Conservation (phyloP, 2,329 filamentous ascomycete genomes). For the Arthrinium puccinioides region DNA sequence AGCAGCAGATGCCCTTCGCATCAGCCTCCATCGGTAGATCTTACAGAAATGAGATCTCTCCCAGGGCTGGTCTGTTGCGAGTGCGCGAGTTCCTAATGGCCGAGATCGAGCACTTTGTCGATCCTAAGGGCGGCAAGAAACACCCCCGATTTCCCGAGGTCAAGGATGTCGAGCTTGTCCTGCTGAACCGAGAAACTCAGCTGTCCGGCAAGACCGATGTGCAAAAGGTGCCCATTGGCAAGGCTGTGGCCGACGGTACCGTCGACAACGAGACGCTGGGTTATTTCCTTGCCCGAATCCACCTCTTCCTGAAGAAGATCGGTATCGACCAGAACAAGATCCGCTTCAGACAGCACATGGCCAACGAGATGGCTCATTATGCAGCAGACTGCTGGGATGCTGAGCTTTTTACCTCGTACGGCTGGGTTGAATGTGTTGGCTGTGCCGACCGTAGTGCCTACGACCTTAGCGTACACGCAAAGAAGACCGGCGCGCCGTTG, state of each 20-base stretch:
- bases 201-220: constrained; percentile 75
- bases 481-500: constrained; percentile 82
- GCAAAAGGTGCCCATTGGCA: constrained; percentile 68
- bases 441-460: constrained; percentile 95
- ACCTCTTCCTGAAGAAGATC: constrained; percentile 81
- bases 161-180: constrained; percentile 71
- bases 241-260: constrained; percentile 73
- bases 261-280: constrained; percentile 97
- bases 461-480: constrained; percentile 84
- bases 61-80: constrained; percentile 80
- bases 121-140: constrained; percentile 91
- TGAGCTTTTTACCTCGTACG: constrained; percentile 82
- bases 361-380: constrained; percentile 74
- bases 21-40: constrained; percentile 97
- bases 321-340: constrained; percentile 84
- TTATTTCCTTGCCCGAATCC: constrained; percentile 93
- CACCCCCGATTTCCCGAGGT: constrained; percentile 83
- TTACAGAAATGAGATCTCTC: constrained; percentile 97
- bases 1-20: constrained; percentile 91
- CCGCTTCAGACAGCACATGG: constrained; percentile 96
- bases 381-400: constrained; percentile 97
- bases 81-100: constrained; percentile 98
- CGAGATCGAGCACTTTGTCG: constrained; percentile 97
- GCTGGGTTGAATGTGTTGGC: constrained; percentile 97
- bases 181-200: constrained; percentile 81